Conservation (phyloP, 805 yeast species). For the Ogataea pilisensis region DNA sequence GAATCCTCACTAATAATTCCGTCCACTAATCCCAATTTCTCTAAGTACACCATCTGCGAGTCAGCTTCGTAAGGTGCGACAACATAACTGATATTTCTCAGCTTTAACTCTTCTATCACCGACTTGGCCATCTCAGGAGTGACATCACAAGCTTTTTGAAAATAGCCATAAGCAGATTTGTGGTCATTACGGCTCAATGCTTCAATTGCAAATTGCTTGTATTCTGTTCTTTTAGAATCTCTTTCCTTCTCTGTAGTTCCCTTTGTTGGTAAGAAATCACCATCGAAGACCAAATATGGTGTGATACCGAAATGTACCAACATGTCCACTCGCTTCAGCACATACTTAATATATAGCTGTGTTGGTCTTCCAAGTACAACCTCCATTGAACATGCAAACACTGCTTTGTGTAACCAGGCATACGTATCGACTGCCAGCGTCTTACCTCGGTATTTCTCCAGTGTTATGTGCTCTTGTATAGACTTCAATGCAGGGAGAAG, state of each 20-base stretch:
- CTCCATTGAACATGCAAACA: conserved; percentile 78
- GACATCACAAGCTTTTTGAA: conserved; percentile 77
- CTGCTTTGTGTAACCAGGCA: conserved; percentile 92
- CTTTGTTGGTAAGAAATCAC: conserved; percentile 80
- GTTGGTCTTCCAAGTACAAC: conserved; percentile 71
- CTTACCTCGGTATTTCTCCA: conserved; percentile 64
- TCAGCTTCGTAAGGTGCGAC: conserved; percentile 99
- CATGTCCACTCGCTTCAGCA: conserved; percentile 64
- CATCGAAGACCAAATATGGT: conserved; percentile 92
- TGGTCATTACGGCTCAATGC: conserved; percentile 49
- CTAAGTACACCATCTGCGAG: conserved; percentile 91
- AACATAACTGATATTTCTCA: conserved; percentile 55
- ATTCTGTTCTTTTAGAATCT: conserved; percentile 50
- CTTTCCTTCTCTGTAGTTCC: conserved; percentile 68
- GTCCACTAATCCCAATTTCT: conserved; percentile 65
- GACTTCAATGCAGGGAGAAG: conserved; percentile 74
- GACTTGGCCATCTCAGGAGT: conserved; percentile 90
- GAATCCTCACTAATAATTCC: conserved; percentile 94
- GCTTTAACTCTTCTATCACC: conserved; percentile 66
- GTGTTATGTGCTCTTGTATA: conserved; percentile 56
- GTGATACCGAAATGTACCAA: conserved; percentile 62
- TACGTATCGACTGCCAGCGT: conserved; percentile 92
- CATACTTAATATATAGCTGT: conserved; percentile 63
- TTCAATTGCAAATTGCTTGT: conserved; percentile 51
- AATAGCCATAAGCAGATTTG: conserved; percentile 61